Evolutionary conservation across 2,329 filamentous ascomycete genomes (phyloP), one percentile per base, ranked within the genome.

Genomic region (Neonectria magnoliae): DNA sequence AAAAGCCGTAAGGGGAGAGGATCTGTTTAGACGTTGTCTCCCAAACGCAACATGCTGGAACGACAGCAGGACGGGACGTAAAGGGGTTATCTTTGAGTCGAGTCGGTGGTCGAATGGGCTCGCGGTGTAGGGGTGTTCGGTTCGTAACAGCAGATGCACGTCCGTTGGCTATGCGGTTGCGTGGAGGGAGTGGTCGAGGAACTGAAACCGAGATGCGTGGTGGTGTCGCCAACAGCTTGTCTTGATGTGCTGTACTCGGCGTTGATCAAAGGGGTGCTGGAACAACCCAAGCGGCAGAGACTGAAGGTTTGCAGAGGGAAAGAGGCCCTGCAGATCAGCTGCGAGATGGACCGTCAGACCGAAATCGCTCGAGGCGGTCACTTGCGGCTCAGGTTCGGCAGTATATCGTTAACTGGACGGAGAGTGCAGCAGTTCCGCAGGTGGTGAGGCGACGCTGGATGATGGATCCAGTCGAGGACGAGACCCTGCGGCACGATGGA

Each of bases 11-110:
- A 31, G 60, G 50, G 29, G 47, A 44, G 36, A 42, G 47, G 68
- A 45, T 70, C 55, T 73, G 50, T 61, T 74, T 31, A 60, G 56
- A 52, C 44, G 42, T 50, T 45, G 57, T 52, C 48, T 57, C 11
- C 41, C 66, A 60, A 55, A 36, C 36, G 55, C 53, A 71, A 65
- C 72, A 74, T 74, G 72, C 72, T 74, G 67, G 60, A 58, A 65
- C 56, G 22, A 48, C 53, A 45, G 53, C 53, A 45, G 51, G 31
- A 48, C 38, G 22, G 13, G 27, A 61, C 27, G 41, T 57, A 51
- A 52, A 44, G 31, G 53, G 56, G 57, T 57, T 55, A 31, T 52
- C 45, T 25, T 41, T 20, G 52, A 53, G 61, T 44, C 45, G 33
- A 62, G 38, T 50, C 41, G 57, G 27, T 18, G 22, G 57, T 57